Conservation (phyloP, 192 early-diverging fungal species). For the Podila clonocystis region DNA sequence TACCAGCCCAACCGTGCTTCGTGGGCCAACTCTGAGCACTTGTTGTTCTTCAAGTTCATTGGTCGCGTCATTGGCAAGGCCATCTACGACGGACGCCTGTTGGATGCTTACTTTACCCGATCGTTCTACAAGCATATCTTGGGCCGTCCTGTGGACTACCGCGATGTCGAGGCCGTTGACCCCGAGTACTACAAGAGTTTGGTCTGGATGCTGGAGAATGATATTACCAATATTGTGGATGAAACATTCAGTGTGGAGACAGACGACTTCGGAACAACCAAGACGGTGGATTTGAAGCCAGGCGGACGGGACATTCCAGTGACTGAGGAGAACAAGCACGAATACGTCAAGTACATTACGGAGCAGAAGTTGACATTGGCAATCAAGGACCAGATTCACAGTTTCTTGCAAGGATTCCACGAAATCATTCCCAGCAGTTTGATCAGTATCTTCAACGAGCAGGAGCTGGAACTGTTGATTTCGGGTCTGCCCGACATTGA, state of each 20-base stretch:
- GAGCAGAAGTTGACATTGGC: slow-evolving; percentile 92
- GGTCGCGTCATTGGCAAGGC: slow-evolving; percentile 99
- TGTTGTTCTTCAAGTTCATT: slow-evolving; percentile 97
- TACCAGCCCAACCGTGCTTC: slow-evolving; percentile 98
- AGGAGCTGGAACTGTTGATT: slow-evolving; percentile 98
- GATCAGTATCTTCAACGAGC: slow-evolving; percentile 98
- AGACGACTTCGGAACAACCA: slow-evolving; percentile 91
- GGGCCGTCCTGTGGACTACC: slow-evolving; percentile 91
- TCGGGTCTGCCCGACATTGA: slow-evolving; percentile 99
- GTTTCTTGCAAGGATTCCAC: slow-evolving; percentile 95
- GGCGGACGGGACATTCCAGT: slow-evolving; percentile 89
- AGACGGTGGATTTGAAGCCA: slow-evolving; percentile 88
- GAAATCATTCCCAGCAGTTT: slow-evolving; percentile 93
- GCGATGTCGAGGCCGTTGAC: slow-evolving; percentile 98
- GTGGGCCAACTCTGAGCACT: slow-evolving; percentile 91
- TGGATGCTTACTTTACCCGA: slow-evolving; percentile 98
- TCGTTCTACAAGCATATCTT: slow-evolving; percentile 99
- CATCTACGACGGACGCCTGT: slow-evolving; percentile 94
- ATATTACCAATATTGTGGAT: slow-evolving; percentile 95
- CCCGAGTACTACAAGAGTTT: slow-evolving; percentile 97
- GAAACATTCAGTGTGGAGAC: slow-evolving; percentile 94
- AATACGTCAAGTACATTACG: slow-evolving; percentile 94
- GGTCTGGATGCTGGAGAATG: slow-evolving; percentile 98
- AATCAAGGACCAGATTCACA: slow-evolving; percentile 94
- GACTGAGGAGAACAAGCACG: slow-evolving; percentile 96